Base-by-base conservation (phyloP, 2,329 filamentous ascomycete genomes). In the Penicillium glabrum region DNA sequence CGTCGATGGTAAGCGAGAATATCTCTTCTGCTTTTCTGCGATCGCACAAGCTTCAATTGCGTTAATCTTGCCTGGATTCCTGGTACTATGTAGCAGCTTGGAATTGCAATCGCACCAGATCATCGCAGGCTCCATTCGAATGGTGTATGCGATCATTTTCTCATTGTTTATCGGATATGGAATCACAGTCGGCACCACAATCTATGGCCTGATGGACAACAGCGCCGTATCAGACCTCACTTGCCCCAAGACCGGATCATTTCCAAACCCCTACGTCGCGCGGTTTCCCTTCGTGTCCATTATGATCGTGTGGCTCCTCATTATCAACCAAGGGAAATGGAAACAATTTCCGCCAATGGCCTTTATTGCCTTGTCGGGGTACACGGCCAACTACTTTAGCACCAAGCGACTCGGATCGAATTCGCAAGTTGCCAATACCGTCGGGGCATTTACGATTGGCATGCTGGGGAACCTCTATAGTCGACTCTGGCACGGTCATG, bases 281-380 rank as follows among this genome's bases (percentile, higher is more conserved):
- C 83, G 82, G 56, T 91, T 92, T 74, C 76, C 87, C 27, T 91
- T 91, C 67, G 90, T 93, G 0, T 83, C 88, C 0, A 74, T 82
- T 1, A 93, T 93, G 70, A 86, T 89, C 10, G 69, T 91, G 31
- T 90, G 87, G 70, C 81, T 93, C 41, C 87, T 89, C 61, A 82
- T 92, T 65, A 87, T 93, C 72, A 92, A 93, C 72, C 89, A 93
- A 66, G 89, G 88, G 51, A 91, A 91, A 74, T 90, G 85, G 83
- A 87, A 84, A 65, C 89, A 93, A 69, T 83, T 86, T 26, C 89
- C 89, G 0, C 82, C 89, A 47, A 93, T 93, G 89, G 76, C 89
- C 1, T 46, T 84, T 60, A 91, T 95, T 67, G 85, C 89, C 0
- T 77, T 91, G 37, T 82, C 84, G 0, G 90, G 90, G 10, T 93